Evolutionary conservation across 495 filamentous ascomycete genomes (phyloP), one percentile per base, ranked within the genome.

Genomic region (Neurospora sp.): DNA sequence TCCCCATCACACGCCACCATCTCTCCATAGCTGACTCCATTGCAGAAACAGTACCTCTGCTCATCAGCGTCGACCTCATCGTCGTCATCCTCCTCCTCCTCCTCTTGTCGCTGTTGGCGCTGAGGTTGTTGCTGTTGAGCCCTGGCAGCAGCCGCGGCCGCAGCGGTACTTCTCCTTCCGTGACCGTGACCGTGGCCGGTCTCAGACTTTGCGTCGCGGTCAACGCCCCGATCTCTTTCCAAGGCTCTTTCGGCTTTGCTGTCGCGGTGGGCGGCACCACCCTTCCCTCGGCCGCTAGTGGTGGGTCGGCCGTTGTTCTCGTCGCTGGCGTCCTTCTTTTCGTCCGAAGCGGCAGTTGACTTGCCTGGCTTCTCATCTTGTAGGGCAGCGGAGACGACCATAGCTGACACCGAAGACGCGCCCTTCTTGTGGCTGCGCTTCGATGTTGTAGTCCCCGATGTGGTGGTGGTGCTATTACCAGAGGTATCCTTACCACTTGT

Each of bases 1-100:
- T 95, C 92, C 61, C 91, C 92, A 78, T 99, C 96, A 75, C 96
- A 99, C n/a, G 91, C 96, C 17, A 99, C 92, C 96, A 99, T 99
- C 82, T 97, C 93, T 27, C 96, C 96, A 78, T 97, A 99, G 77
- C 92, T 96, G 40, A 97, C 90, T 73, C 91, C 88, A 75, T 98
- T 92, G 80, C 96, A 99, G 81, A 94, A 93, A 81, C 96, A 99
- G 81, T 98, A 99, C 65, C 89, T 85, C 14, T 92, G 93, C 79
- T 98, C 96, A 71, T 93, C 89, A 16, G 88, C 90, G 70, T 94
- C 94, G 16, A 88, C 88, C 39, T 93, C 93, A 6, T 87, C 89
- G 27, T 90, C 90, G 3, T 87, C 89, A 48, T 90, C 89, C 1
- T 87, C 88, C 40, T 86, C 85, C 3, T 84, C 82, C 41, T 79